Conservation (phyloP, 2,329 filamentous ascomycete genomes). For the Paramyrothecium sp. region DNA sequence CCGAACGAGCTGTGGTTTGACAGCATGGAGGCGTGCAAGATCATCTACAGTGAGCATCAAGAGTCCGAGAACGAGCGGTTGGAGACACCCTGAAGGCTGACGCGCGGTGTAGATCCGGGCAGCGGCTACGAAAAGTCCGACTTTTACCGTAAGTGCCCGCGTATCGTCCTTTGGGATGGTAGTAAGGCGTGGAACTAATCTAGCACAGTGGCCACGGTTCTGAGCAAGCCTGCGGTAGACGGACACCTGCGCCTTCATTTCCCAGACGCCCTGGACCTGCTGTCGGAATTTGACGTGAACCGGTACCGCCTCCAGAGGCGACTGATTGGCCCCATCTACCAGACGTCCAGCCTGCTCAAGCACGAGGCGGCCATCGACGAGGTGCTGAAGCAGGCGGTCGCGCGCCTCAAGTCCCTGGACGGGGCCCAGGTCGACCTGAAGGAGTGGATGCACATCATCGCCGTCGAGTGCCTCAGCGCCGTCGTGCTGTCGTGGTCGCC, state of each 20-base stretch:
- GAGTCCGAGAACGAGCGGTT: too few relatives aligned
- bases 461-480: conserved; percentile 50
- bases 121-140: conserved; percentile 50
- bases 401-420: conserved; percentile 31
- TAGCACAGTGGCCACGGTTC: conserved; percentile 39
- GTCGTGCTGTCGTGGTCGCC: conserved; percentile 53
- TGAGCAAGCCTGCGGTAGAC: conserved; percentile 41
- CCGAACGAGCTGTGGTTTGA: conserved; percentile 55
- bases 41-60: conserved; percentile 42
- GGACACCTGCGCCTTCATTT: conserved; percentile 33
- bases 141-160: conserved; percentile 44
- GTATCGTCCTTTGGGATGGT: too few relatives aligned
- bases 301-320: conserved; percentile 49
- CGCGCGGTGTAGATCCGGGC: conserved; percentile 32
- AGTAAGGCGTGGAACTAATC: background rate
- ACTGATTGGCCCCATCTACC: conserved; percentile 48
- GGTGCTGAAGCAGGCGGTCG: conserved; percentile 33
- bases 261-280: conserved; percentile 46
- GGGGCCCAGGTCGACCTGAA: conserved; percentile 45
- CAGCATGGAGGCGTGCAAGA: conserved; percentile 43
- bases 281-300: conserved; percentile 45
- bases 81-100: background rate
- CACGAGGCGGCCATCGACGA: conserved; percentile 39
- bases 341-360: conserved; percentile 37
- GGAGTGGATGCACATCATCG: conserved; percentile 57